Base-by-base conservation (phyloP, 306 rosid genomes). In the Vigna mungo region DNA sequence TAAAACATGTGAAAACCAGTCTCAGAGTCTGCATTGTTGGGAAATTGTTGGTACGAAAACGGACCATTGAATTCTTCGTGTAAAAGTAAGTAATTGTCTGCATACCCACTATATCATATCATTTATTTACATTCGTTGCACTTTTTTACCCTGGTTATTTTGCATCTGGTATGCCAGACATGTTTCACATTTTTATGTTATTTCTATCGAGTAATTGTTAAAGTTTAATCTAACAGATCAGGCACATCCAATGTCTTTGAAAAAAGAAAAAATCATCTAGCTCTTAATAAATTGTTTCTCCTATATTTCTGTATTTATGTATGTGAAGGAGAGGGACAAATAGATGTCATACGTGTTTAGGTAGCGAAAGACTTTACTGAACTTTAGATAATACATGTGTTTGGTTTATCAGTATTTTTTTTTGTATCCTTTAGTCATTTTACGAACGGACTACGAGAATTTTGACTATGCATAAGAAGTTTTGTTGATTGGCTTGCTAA, bases 161-260 rank as follows among this genome's bases (percentile, higher is more conserved):
- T 72, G 18, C 27, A 74, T 41, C 63, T 60, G 21, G 21, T 49
- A 49, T 68, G 71, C 74, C 3, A n/a, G 9, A 16, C 64, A 34
- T 67, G 9, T 59, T 41, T 72, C 30, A 32, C 65, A 43, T 34
- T 51, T 76, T 74, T 36, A 21, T 27, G 18, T 54, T 64, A 44
- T 80, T 37, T 78, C 67, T 15, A 8, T 59, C 18, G 12, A 41
- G 46, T 66, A 61, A 60, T 72, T 41, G 65, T 21, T 30, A 54
- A 43, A 44, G 44, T 43, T 67, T 54, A 48, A 53, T 79, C 64
- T 11, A 27, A 34, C 27, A 68, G 49, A 41, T 51, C 15, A 49
- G 62, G 20, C 56, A 59, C 51, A 39, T 32, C 20, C 61, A 11
- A 18, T 39, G 56, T 55, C n/a, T 51, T 32, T 73, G 34, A 51